Evolutionary conservation across 768 basidiomycete genomes (phyloP).

Genomic region (Punctularia strigosozonata): DNA sequence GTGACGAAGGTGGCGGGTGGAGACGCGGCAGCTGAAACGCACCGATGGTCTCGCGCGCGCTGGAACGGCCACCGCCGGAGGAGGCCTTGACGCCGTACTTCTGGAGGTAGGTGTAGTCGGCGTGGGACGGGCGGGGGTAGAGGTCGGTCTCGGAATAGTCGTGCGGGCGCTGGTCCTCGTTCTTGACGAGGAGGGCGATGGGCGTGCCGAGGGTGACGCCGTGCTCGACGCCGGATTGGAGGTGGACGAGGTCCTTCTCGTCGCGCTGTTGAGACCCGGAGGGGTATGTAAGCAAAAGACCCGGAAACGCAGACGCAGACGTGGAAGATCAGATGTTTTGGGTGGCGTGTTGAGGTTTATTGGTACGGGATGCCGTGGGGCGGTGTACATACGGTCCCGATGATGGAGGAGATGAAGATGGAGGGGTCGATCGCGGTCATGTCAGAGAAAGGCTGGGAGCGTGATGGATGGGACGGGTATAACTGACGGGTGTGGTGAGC

Average conservation of each 20-base stretch:
- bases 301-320: not conserved
- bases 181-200: conserved; percentile 91
- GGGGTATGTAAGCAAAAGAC: not conserved
- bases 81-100: conserved; percentile 98
- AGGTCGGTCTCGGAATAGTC: conserved; percentile 98
- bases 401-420: too few relatives aligned
- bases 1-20: too few relatives aligned
- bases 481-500: conserved; percentile 85
- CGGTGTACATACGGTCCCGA: too few relatives aligned
- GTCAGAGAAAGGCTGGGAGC: too few relatives aligned
- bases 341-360: too few relatives aligned
- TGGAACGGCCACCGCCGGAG: conserved; percentile 90
- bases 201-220: conserved; percentile 96
- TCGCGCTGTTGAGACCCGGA: conserved; percentile 70
- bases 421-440: too few relatives aligned
- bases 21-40: too few relatives aligned
- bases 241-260: conserved; percentile 87
- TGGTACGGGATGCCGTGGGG: too few relatives aligned
- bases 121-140: conserved; percentile 94
- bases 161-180: conserved; percentile 96
- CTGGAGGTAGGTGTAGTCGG: conserved; percentile 94
- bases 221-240: conserved; percentile 90
- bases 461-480: too few relatives aligned
- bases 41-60: conserved; percentile 96
- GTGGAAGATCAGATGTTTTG: too few relatives aligned